These are phyloP conservation scores for Bifiguratus adelaidae DNA, from an alignment of 192 early-diverging fungal genomes.

Conservation along the genomic window DNA sequence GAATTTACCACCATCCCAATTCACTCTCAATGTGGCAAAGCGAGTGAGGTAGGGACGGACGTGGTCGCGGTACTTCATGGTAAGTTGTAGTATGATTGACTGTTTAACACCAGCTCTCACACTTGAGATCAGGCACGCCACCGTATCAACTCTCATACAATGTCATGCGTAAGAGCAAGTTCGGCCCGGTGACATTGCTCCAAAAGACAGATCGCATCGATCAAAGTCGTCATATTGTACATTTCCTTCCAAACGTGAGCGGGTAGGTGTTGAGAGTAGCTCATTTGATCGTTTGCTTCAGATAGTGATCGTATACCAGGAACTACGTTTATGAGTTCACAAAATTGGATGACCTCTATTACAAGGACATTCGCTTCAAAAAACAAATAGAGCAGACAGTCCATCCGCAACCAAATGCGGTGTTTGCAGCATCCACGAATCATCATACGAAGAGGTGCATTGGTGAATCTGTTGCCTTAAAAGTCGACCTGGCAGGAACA, in stretches of 20 bases:
- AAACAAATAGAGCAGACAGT: conserved; percentile 18
- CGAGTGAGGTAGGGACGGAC: conserved; percentile 22
- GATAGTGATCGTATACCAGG: no score
- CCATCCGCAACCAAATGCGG: conserved; percentile 30
- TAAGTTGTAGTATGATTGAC: background rate
- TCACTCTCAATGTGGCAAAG: conserved; percentile 18
- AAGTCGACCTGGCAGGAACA: conserved; percentile 20
- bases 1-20: conserved; percentile 11
- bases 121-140: conserved; percentile 6
- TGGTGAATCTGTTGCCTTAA: conserved; percentile 16
- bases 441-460: conserved; percentile 17
- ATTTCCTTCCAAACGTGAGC: conserved; percentile 14
- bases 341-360: conserved; percentile 13
- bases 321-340: conserved; percentile 23
- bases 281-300: no score
- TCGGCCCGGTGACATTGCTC: background rate
- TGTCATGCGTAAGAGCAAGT: conserved; percentile 7
- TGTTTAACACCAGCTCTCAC: background rate
- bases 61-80: conserved; percentile 13
- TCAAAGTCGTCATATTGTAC: conserved; percentile 17
- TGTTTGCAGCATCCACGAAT: conserved; percentile 5
- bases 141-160: conserved; percentile 14
- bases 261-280: conserved; percentile 3
- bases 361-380: conserved; percentile 10
- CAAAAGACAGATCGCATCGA: conserved; percentile 5